Conservation (phyloP, 2,329 filamentous ascomycete species). For the Aotearoamyces nothofagi region DNA sequence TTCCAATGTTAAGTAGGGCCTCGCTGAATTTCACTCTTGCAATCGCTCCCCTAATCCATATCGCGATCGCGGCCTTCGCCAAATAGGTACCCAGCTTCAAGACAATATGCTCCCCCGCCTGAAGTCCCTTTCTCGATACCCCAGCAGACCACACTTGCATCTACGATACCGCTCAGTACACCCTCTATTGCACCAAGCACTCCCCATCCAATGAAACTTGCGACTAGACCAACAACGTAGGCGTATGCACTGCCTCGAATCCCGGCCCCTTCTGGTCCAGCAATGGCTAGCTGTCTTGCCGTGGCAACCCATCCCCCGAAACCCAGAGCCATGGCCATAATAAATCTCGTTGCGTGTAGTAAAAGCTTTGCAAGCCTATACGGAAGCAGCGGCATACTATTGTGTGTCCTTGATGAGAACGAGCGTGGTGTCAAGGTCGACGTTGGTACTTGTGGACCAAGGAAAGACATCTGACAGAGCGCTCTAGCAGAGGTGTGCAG, state of each 20-base stretch:
- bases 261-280: conserved; percentile 31
- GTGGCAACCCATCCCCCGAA: conserved; percentile 97
- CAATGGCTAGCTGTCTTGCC: conserved; percentile 59
- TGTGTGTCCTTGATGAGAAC: conserved; percentile 27
- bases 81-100: conserved; percentile 82
- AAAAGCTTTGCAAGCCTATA: conserved; percentile 87
- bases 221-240: conserved; percentile 84
- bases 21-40: too few species aligned
- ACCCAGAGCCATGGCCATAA: conserved; percentile 79
- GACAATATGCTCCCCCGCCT: conserved; percentile 65
- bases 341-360: conserved; percentile 76
- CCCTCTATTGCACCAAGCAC: conserved; percentile 85
- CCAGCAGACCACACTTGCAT: conserved; percentile 86
- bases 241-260: conserved; percentile 77
- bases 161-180: conserved; percentile 72
- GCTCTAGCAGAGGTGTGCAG: conserved; percentile 65
- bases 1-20: too few species aligned
- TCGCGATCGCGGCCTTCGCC: conserved; percentile 37
- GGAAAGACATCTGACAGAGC: conserved; percentile 67
- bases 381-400: conserved; percentile 48
- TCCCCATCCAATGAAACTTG: conserved; percentile 88
- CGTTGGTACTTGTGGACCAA: conserved; percentile 57
- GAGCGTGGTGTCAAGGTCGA: conserved; percentile 50
- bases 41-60: too few species aligned
- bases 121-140: conserved; percentile 68